Evolutionary conservation across 2,329 filamentous ascomycete genomes (phyloP), one percentile per base, ranked within the genome.

Genomic region (Dothistroma septosporum): DNA sequence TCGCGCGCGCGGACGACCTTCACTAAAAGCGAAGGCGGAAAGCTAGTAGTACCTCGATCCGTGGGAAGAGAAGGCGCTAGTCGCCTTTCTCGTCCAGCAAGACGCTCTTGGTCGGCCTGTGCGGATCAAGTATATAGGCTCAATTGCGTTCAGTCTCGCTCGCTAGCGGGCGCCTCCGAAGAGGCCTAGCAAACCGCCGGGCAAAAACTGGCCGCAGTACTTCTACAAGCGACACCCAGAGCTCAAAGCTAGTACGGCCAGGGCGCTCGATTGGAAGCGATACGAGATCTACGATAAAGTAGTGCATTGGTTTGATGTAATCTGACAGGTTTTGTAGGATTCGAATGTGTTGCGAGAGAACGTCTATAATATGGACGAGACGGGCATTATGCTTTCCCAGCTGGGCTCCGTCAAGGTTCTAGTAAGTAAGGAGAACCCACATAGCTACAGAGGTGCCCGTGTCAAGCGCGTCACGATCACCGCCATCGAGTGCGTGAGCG

Each of bases 351-450:
- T 72, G 33, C 57, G 50, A 37, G 68, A 69, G 61, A 75, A 73
- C 62, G 62, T 74, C 7, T 76, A 76, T 61, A 75, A 75, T 58
- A 74, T 76, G 62, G 72, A 76, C 58, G 68, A 75, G 67, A 76
- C 72, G 19, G 69, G 72, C 54, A 65, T 75, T 14, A 66, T 75
- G 62, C 65, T 76, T 28, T 64, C 28, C 48, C 61, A 68, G 57
- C 67, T 67, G 6, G 62, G 58, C 41, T 71, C 69, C 47, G 47
- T 75, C 2, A 73, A 74, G 64, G 72, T 73, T 33, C 67, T 75
- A 19, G 64, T 74, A 59, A 58, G 65, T 64, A 70, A 68, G 41
- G 56, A 72, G 53, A 66, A 70, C 48, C 19, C n/a, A 16, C 57
- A 64, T 59, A 55, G 67, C 32, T 67, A 68, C 50, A 66, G 69